Percentiles rank a stretch among this genome's conserved stretches.
phyloP scores from a whole-genome alignment of 2,329 filamentous ascomycete genomes.

The Cryphonectria carpinicola region DNA sequence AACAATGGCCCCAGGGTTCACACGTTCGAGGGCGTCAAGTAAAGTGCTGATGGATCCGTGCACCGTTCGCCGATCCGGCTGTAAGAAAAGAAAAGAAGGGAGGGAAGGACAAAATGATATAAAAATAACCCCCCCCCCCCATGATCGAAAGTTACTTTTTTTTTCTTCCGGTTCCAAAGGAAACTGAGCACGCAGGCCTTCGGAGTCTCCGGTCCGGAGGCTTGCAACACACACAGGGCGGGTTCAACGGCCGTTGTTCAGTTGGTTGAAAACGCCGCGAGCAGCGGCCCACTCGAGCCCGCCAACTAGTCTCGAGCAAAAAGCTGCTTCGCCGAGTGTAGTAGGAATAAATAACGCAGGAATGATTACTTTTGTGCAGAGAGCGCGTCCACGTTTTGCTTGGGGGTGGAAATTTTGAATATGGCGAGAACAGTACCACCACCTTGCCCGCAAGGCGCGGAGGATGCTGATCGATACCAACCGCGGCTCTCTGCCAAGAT shows the following conservation, averaged over 20 bases:
- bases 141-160: not conserved
- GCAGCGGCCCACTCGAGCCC: not conserved
- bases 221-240: slow-evolving; percentile 1
- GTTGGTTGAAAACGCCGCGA: not conserved
- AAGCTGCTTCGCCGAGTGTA: not conserved
- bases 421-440: not conserved
- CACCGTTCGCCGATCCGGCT: not conserved
- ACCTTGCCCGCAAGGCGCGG: not conserved
- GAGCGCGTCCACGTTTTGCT: no score
- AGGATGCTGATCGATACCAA: not conserved
- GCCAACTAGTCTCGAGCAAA: not conserved
- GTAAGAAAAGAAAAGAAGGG: not conserved
- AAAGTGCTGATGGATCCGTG: slow-evolving; percentile 1
- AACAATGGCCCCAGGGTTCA: not conserved
- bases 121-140: not conserved
- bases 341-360: no score
- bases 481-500: not conserved
- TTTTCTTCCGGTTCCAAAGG: not conserved
- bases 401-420: no score
- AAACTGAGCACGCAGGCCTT: not conserved
- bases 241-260: not conserved
- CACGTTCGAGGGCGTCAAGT: not conserved
- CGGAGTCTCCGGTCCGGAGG: not conserved
- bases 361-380: no score
- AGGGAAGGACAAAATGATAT: not conserved